A percentile compares a stretch with the other conserved stretches of the same genome.
Conservation (phyloP, 441 rosid genomes). For the Populus tomentosa region DNA sequence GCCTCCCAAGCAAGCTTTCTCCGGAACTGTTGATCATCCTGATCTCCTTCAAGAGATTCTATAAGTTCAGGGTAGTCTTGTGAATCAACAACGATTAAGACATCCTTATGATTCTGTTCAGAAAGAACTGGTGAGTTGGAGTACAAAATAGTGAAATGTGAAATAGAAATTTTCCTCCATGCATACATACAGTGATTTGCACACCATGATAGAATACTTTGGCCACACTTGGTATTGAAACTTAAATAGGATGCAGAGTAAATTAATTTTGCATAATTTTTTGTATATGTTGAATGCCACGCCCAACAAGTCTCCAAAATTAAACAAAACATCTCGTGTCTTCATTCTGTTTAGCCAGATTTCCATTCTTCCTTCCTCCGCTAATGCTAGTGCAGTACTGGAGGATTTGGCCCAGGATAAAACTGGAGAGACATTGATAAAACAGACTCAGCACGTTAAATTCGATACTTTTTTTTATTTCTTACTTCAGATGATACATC, state of each 20-base stretch:
- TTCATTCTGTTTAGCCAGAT: neutral
- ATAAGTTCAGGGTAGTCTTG: conserved; percentile 68
- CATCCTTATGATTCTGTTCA: conserved; percentile 84
- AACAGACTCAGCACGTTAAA: too few relatives aligned
- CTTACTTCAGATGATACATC: neutral
- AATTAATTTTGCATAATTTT: neutral
- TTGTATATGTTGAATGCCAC: neutral
- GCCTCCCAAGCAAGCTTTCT: conserved; percentile 92
- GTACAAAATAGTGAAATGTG: neutral
- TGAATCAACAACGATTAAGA: conserved; percentile 74
- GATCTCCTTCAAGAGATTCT: conserved; percentile 61
- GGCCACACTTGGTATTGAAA: neutral
- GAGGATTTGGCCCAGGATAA: neutral
- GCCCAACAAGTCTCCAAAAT: neutral
- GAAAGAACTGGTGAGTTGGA: conserved; percentile 9
- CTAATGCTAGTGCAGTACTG: neutral
- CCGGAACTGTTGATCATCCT: conserved; percentile 61
- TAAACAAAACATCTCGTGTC: too few relatives aligned
- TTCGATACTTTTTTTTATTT: neutral
- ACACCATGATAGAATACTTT: neutral
- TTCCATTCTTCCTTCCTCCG: too few relatives aligned
- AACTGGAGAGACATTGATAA: neutral
- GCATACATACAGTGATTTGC: too few relatives aligned
- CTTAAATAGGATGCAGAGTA: neutral
- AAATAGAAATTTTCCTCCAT: too few relatives aligned